Conservation (phyloP, 2,329 filamentous ascomycete species). For the Verticillium tricorpus region DNA sequence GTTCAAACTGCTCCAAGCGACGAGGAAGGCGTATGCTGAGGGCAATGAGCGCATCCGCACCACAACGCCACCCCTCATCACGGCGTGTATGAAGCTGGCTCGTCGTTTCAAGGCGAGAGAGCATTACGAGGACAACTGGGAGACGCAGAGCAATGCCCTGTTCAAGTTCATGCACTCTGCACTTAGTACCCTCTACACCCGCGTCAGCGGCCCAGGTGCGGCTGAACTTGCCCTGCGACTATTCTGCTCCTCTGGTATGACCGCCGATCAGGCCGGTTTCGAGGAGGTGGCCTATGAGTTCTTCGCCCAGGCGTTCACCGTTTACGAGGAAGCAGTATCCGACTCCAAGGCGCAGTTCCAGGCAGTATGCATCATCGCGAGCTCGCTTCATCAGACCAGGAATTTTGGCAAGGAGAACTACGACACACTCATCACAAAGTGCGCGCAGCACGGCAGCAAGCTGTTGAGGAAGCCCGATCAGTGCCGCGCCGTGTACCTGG, state of each 20-base stretch:
- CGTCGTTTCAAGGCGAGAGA: slow-evolving; percentile 85
- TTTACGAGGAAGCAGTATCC: slow-evolving; percentile 94
- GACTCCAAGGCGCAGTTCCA: slow-evolving; percentile 98
- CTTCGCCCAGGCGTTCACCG: slow-evolving; percentile 95
- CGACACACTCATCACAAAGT: slow-evolving; percentile 97
- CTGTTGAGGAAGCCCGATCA: slow-evolving; percentile 96
- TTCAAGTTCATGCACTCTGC: slow-evolving; percentile 95
- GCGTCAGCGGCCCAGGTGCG: slow-evolving; percentile 70
- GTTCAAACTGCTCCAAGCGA: slow-evolving; percentile 86
- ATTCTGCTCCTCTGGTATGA: slow-evolving; percentile 88
- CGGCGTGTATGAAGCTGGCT: slow-evolving; percentile 83
- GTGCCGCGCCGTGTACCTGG: slow-evolving; percentile 92
- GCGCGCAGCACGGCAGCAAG: slow-evolving; percentile 93
- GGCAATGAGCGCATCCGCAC: slow-evolving; percentile 95
- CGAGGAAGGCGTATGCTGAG: slow-evolving; percentile 80
- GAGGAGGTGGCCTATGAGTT: slow-evolving; percentile 98
- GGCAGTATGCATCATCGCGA: slow-evolving; percentile 90
- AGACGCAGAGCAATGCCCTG: slow-evolving; percentile 65
- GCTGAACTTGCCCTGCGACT: slow-evolving; percentile 85
- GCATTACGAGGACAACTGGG: slow-evolving; percentile 68
- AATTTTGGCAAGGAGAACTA: slow-evolving; percentile 97
- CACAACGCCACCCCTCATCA: slow-evolving; percentile 89
- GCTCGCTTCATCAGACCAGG: slow-evolving; percentile 79
- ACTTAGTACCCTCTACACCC: slow-evolving; percentile 80
- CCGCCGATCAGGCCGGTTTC: slow-evolving; percentile 84